Conservation (phyloP, 306 rosid species). For the Dalbergia oliveri region DNA sequence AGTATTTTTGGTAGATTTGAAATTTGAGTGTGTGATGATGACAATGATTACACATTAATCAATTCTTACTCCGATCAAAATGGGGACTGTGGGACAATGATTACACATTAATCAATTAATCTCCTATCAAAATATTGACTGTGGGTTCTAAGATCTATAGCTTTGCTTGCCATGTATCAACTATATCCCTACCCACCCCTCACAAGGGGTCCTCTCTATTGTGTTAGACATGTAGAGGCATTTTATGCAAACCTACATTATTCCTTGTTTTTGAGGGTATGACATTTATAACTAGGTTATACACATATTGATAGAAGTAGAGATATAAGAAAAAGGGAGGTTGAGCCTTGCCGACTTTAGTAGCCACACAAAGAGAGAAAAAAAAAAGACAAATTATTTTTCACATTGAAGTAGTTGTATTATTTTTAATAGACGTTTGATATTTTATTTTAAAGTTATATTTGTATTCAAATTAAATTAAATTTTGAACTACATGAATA, state of each 20-base stretch:
- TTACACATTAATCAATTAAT: conserved; percentile 43
- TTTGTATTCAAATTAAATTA: background rate
- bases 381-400: background rate
- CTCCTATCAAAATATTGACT: conserved; percentile 27
- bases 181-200: conserved; percentile 39
- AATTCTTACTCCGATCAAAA: conserved; percentile 43
- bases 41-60: conserved; percentile 52
- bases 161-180: conserved; percentile 41
- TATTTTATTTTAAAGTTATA: background rate
- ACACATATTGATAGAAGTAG: background rate
- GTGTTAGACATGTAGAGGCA: conserved; percentile 6
- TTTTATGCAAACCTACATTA: background rate
- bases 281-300: conserved; percentile 9
- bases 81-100: conserved; percentile 44
- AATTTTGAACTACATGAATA: background rate
- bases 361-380: no score
- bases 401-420: background rate
- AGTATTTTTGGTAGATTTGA: conserved; percentile 48
- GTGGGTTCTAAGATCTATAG: conserved; percentile 36
- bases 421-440: background rate
- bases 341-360: background rate
- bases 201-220: conserved; percentile 21
- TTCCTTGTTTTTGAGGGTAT: conserved; percentile 16
- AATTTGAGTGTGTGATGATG: conserved; percentile 47
- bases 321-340: background rate